Conservation (phyloP, 1,284 basidiomycete species). For the Ustilago trichophora region DNA sequence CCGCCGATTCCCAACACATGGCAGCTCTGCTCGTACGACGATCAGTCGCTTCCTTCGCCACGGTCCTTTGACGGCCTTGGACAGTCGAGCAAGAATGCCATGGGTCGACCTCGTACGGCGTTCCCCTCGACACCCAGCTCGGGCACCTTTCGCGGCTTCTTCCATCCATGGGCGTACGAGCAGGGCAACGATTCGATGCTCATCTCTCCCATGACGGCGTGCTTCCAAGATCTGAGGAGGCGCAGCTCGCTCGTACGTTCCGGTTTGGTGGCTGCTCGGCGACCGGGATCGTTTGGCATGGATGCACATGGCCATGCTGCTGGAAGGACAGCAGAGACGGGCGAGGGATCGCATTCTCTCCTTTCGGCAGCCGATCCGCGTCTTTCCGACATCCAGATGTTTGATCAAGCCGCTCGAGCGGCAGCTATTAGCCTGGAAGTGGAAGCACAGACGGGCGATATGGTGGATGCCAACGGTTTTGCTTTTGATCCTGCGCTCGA, state of each 20-base stretch:
- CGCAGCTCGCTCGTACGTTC: constrained; percentile 25
- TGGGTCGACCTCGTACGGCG: constrained; percentile 18
- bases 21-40: constrained; percentile 36
- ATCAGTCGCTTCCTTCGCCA: constrained; percentile 39
- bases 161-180: constrained; percentile 40
- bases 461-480: not conserved
- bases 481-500: constrained; percentile 33
- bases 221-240: constrained; percentile 30
- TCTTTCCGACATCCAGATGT: constrained; percentile 15
- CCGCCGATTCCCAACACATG: constrained; percentile 37
- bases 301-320: not conserved
- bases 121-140: constrained; percentile 35
- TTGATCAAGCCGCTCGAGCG: constrained; percentile 21
- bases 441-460: not conserved
- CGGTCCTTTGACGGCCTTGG: constrained; percentile 16
- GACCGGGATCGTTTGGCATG: constrained; percentile 10
- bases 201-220: constrained; percentile 31
- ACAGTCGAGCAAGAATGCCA: not conserved
- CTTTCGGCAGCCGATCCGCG: not conserved
- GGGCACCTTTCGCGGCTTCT: constrained; percentile 32
- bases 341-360: not conserved
- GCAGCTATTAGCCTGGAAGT: constrained; percentile 13
- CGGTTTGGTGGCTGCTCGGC: constrained; percentile 4
- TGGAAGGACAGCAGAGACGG: not conserved
- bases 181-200: constrained; percentile 33